Evolutionary conservation across 2,329 filamentous ascomycete species (phyloP), one percentile per base, ranked within the genome.

Genomic region (Emmonsiellopsis sp.): DNA sequence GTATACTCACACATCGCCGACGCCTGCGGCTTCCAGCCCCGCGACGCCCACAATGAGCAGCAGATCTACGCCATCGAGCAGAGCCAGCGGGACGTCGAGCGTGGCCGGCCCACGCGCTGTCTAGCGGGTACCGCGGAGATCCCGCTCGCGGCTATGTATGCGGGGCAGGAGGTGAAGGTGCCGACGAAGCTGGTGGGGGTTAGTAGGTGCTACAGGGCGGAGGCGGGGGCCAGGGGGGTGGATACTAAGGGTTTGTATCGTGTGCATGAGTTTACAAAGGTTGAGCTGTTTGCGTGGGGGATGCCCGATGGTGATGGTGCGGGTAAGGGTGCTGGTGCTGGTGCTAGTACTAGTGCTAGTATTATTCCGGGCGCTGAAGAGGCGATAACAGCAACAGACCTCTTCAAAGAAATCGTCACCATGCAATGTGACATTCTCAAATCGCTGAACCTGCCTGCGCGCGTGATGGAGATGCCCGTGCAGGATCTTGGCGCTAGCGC

Each of bases 181-280:
- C 93, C 93, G 0, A 62, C 89, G 40, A 92, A 89, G 68, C 77
- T 85, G 15, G 89, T 94, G 2, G 93, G 88, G 13, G 83, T 87
- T 1, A 95, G 89, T 54, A 80, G 93, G n/a, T 95, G 91, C 76
- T 98, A 94, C 72, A 86, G 93, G 51, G 93, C 93, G 44, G 93
- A 98, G 73, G 93, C 93, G 0, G 93, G 93, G 34, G 88, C 90
- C 0, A 80, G 92, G 40, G 93, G 93, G 32, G 84, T 86, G 26
- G 89, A 93, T 62, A 95, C 91, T 1, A 96, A 95, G 72, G 93
- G 93, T 5, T 75, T 98, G 1, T 98, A 97, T 72, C 86, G 93
- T 31, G 93, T 98, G 3, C 93, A 98, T 71, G 93, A 98, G 71
- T 98, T 98, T 72, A 95, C 90, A 31, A 98, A 98, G 69, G 92